Percentiles rank a stretch among this genome's conserved stretches.
Evolutionary conservation across 345 rosid genomes (phyloP).

Genomic region (Sapria himalayana): DNA sequence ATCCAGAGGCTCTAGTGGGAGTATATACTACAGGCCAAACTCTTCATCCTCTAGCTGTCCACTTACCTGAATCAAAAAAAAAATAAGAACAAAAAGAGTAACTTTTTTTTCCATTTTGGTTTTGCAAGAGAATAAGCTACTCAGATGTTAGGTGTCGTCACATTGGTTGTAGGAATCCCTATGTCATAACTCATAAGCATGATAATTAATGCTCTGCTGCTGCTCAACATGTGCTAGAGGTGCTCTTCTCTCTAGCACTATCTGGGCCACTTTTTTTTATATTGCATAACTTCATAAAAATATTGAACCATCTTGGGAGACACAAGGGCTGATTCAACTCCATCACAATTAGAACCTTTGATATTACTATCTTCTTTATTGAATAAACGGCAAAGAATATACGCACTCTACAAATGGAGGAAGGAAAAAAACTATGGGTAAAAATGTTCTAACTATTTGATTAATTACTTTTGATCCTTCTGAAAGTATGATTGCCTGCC

Average conservation of each 20-base stretch:
- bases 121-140: too few relatives aligned
- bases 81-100: neutral
- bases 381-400: conserved; percentile 44
- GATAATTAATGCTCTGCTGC: too few relatives aligned
- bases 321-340: conserved; percentile 15
- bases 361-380: conserved; percentile 35
- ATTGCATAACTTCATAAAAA: conserved; percentile 13
- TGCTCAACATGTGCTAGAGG: too few relatives aligned
- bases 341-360: conserved; percentile 16
- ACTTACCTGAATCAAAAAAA: conserved; percentile 8
- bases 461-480: too few relatives aligned
- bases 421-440: neutral
- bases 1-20: conserved; percentile 13
- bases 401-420: conserved; percentile 27
- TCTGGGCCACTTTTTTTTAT: conserved; percentile 6
- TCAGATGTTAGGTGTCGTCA: too few relatives aligned
- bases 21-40: conserved; percentile 8
- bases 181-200: too few relatives aligned
- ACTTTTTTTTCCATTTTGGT: too few relatives aligned
- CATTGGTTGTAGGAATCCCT: too few relatives aligned
- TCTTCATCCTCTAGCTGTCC: conserved; percentile 15
- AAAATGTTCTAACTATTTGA: too few relatives aligned
- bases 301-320: conserved; percentile 16
- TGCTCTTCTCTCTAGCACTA: too few relatives aligned
- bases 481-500: too few relatives aligned